Evolutionary conservation across 1,284 basidiomycete genomes (phyloP), one percentile per base, ranked within the genome.

Genomic region (Puccinia triticina): DNA sequence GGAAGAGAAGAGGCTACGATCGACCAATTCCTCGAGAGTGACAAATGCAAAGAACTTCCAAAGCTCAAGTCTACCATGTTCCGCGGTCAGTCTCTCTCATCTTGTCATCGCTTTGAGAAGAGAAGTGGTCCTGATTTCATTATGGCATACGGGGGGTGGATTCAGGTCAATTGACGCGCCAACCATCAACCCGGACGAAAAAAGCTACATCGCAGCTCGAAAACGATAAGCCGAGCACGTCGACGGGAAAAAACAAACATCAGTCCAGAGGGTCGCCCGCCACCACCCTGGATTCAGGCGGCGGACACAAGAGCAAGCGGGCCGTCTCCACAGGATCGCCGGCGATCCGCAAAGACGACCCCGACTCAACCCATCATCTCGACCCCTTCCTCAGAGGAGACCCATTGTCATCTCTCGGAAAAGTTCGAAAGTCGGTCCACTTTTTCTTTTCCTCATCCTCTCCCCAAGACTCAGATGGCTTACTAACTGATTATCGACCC

Each of bases 1-100:
- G 76, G 76, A 32, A 61, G 76, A n/a, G 76, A 78, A 69, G 76
- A 78, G 66, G 59, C 64, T 14, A 64, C 76, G 2, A 78, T 78
- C 46, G 76, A 78, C 46, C 64, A 67, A 34, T 78, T 78, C 64
- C 46, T 78, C 21, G 76, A 78, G 50, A 50, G 43, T 5, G 76
- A 78, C 10, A 78, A 78, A 53, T 78, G 55, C 37, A 78, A 78
- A 69, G 76, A 78, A 46, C 61, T 78, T 11, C 53, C 64, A 3
- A 78, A 78, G 48, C 34, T 69, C 21, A 78, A 78, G 48, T n/a
- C 59, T 32, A 67, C 76, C 21, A 67, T 78, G 64, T 66, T 46
- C 3, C 64, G 76, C 16, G 76, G 76, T 78, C 48, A 67, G 76
- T 78, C 26, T 26, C 0, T 64, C 53, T 50, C 34, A 55, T n/a